Conservation (phyloP, 192 early-diverging fungal genomes). For the Umbelopsis isabellina region DNA sequence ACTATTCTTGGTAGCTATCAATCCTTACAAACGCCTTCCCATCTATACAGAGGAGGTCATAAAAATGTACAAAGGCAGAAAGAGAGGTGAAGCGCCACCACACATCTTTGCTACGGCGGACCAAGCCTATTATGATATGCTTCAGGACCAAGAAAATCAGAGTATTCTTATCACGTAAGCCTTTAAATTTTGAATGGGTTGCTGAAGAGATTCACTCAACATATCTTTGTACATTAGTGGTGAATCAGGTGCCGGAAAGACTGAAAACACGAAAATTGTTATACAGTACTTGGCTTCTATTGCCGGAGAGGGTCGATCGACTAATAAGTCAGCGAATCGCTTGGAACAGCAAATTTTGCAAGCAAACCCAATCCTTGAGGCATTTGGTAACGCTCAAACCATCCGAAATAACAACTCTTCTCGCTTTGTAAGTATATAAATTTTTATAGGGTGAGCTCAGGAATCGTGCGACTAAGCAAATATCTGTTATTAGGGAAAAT, state of each 20-base stretch:
- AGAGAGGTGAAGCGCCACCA: slow-evolving; percentile 74
- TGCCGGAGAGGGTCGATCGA: slow-evolving; percentile 59
- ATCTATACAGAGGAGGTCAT: slow-evolving; percentile 87
- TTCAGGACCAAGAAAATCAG: slow-evolving; percentile 91
- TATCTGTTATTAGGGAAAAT: slow-evolving; percentile 74
- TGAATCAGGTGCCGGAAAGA: slow-evolving; percentile 99
- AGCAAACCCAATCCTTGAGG: slow-evolving; percentile 96
- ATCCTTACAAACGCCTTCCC: slow-evolving; percentile 91
- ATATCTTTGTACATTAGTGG: slow-evolving; percentile 58
- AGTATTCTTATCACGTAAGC: slow-evolving; percentile 94
- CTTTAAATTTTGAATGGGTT: neutral
- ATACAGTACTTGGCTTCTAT: slow-evolving; percentile 97
- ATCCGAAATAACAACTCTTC: slow-evolving; percentile 99
- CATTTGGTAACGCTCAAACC: slow-evolving; percentile 98
- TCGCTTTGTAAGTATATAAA: slow-evolving; percentile 73
- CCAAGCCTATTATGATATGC: slow-evolving; percentile 94
- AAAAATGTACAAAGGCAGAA: slow-evolving; percentile 70
- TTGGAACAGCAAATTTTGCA: slow-evolving; percentile 87
- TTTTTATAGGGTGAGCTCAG: neutral
- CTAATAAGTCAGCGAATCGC: slow-evolving; percentile 45
- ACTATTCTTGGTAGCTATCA: slow-evolving; percentile 96
- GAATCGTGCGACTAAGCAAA: neutral
- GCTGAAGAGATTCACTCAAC: neutral
- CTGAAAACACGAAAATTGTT: slow-evolving; percentile 99
- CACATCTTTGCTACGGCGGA: slow-evolving; percentile 96